Conservation (phyloP, 2,329 filamentous ascomycete genomes). For the Beauveria caledonica region DNA sequence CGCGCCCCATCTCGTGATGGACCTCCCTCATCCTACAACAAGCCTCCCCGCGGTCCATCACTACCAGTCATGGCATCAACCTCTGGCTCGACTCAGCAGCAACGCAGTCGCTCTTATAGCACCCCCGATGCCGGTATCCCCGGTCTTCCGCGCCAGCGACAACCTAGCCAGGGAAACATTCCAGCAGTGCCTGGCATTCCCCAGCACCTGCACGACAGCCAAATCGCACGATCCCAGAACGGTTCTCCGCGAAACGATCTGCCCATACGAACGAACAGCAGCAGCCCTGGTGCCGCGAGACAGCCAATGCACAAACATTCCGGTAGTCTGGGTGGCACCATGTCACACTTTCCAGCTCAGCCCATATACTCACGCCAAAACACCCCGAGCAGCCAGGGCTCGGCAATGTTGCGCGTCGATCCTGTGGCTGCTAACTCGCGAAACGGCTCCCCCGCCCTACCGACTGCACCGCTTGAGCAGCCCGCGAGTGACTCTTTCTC, state of each 20-base stretch:
- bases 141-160: slow-evolving; percentile 47
- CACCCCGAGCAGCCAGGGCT: slow-evolving; percentile 29
- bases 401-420: slow-evolving; percentile 30
- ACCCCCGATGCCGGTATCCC: slow-evolving; percentile 85
- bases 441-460: slow-evolving; percentile 39
- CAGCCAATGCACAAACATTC: slow-evolving; percentile 46
- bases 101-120: slow-evolving; percentile 81
- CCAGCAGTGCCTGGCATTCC: slow-evolving; percentile 72
- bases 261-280: slow-evolving; percentile 60
- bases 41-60: slow-evolving; percentile 68
- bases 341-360: slow-evolving; percentile 48
- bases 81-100: slow-evolving; percentile 52
- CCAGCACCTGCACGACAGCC: slow-evolving; percentile 55
- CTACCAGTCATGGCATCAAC: slow-evolving; percentile 60
- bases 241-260: slow-evolving; percentile 67
- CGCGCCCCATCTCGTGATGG: slow-evolving; percentile 74
- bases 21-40: slow-evolving; percentile 57
- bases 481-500: slow-evolving; percentile 23
- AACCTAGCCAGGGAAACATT: slow-evolving; percentile 46
- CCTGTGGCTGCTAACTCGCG: slow-evolving; percentile 31
- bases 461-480: slow-evolving; percentile 24
- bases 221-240: slow-evolving; percentile 69
- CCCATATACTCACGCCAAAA: slow-evolving; percentile 43
- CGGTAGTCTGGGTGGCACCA: slow-evolving; percentile 42
- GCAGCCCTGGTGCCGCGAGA: slow-evolving; percentile 60